Base-by-base conservation (phyloP, 2,329 filamentous ascomycete species). In the Aspergillus jensenii region DNA sequence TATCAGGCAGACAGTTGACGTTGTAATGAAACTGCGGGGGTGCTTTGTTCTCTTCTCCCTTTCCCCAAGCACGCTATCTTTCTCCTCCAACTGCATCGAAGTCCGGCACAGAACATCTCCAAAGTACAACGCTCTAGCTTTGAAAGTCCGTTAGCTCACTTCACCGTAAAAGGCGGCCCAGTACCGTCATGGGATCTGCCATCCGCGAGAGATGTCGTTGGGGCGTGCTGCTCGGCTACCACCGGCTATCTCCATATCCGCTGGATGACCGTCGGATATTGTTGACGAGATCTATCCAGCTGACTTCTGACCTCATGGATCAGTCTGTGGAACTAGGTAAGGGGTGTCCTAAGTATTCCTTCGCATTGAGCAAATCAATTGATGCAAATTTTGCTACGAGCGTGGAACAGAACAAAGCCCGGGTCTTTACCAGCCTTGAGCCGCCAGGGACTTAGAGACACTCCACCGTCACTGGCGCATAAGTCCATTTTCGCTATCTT, bases 261-360 rank as follows among this genome's bases (percentile, higher is more conserved):
- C 27, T 21, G 41, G 33, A 41, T 57, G 39, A 35, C 53, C 23
- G 37, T 41, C 48, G 55, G 43, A 57, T 47, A 52, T 52, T 52
- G 44, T 53, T 25, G 37, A 21, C 40, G 27, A 11, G 45, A 35
- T n/a, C 40, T 21, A 55, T 50, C 51, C 51, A 58, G 56, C 51
- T 58, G 51, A 58, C 56, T 41, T 54, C 43, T 58, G 45, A 58
- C 50, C 31, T 49, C 33, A 54, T 55, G 40, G 33, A 46, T 35
- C 23, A 21, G 21, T 50, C 44, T 37, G 35, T 39, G 19, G 17
- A 27, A 44, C 19, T 40, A 43, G 27, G 15, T n/a, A 53, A 41
- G 39, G 23, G 39, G 25, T 17, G 15, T n/a, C 33, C 25, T 23
- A 25, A 19, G 8, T 6, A 43, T 15, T 37, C 44, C 17, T 12